Evolutionary conservation across 2,329 filamentous ascomycete genomes (phyloP).

Genomic region (Coniochaeta sp.): DNA sequence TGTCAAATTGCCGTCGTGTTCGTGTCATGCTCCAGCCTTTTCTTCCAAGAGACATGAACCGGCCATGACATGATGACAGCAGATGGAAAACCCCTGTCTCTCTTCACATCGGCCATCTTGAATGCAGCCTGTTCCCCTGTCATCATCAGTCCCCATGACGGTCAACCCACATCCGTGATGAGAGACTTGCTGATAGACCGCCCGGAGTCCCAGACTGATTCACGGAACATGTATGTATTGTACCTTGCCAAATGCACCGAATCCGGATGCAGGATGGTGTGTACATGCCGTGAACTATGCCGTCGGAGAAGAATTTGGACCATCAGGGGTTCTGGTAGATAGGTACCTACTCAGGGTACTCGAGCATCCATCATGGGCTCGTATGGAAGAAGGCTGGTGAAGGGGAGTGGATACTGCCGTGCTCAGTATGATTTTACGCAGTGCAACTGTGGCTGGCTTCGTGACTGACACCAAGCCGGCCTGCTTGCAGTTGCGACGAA

Average conservation of each 20-base stretch:
- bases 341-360: too few species aligned
- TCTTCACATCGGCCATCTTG: background rate
- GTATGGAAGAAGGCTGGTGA: background rate
- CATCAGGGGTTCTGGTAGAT: too few species aligned
- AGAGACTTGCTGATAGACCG: too few species aligned
- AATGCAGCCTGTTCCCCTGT: background rate
- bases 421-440: slow-evolving; percentile 1
- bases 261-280: too few species aligned
- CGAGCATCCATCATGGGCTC: background rate
- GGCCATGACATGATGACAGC: background rate
- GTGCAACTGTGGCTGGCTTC: slow-evolving; percentile 1
- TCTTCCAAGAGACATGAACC: background rate
- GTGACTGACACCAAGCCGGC: background rate
- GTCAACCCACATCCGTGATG: too few species aligned
- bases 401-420: background rate
- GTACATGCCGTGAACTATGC: too few species aligned
- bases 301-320: too few species aligned
- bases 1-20: background rate
- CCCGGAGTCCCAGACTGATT: too few species aligned
- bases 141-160: background rate
- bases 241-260: too few species aligned
- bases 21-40: background rate
- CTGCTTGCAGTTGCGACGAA: background rate
- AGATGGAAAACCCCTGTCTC: background rate
- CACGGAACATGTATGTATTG: background rate